Base-by-base conservation (phyloP, 306 rosid species). In the Alnus glutinosa region DNA sequence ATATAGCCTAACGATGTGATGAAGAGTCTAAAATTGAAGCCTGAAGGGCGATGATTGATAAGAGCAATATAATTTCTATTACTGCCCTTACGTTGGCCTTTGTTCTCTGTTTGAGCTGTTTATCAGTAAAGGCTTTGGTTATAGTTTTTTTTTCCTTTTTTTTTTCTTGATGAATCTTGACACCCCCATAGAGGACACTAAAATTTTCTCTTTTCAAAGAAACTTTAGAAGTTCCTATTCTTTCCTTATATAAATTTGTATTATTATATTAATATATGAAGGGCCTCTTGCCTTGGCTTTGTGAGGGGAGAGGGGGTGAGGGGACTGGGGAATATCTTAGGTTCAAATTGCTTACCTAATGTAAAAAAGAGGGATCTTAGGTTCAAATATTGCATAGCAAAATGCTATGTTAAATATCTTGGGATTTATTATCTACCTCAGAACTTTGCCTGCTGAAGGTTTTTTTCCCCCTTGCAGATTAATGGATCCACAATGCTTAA, bases 401-500 rank as follows among this genome's bases (percentile, higher is more conserved):
- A 74, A 39, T 36, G 50, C 13, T 18, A 42, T 42, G 8, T 67
- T 13, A 44, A 67, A 67, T 48, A 12, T 13, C 42, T 49, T 30
- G 58, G n/a, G 57, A 63, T 10, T 0, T 13, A 30, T 34, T 39
- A 1, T 69, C 15, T 69, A 6, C 23, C 70, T 4, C 58, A 39
- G 9, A 66, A 61, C 76, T 16, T 51, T 19, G 55, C 70, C 32
- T 61, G 67, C 8, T 80, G 47, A 54, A 75, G 23, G 15, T 79
- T 55, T 34, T 83, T 42, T 5, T 5, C 1, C 9, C 72, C 69
- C 75, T 80, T n/a, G 82, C 94, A 95, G 98, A 81, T 73, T 54
- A 89, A 83, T 46, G 98, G 98, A 54, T 88, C 98, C 46, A 91
- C 98, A 67, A 95, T 95, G 98, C 89, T 95, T 55, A 95, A 95